A percentile compares a stretch with the other conserved stretches of the same genome.
Conservation (phyloP, 495 filamentous ascomycete species). For the Lasiosphaeris hirsuta region DNA sequence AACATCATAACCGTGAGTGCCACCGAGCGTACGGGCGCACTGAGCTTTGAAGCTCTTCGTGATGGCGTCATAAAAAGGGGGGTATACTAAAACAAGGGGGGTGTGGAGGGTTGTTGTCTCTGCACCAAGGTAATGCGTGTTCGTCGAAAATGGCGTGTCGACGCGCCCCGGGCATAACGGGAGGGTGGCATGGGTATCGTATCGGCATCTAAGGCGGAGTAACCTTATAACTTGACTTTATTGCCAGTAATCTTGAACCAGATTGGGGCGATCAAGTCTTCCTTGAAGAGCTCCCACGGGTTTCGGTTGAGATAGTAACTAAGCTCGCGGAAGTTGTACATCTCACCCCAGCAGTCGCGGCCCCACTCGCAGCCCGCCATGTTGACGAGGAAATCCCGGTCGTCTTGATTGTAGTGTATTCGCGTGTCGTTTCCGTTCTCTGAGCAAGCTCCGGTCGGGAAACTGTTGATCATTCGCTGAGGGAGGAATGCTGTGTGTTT, state of each 20-base stretch:
- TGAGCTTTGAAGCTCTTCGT: not conserved
- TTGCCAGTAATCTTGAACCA: slow-evolving; percentile 55
- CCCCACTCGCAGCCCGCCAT: slow-evolving; percentile 98
- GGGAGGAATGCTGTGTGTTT: slow-evolving; percentile 84
- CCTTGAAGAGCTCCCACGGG: slow-evolving; percentile 71
- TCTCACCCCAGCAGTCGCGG: slow-evolving; percentile 95
- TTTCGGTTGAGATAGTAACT: slow-evolving; percentile 81
- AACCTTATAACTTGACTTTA: slow-evolving; percentile 46
- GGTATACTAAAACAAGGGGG: slow-evolving; percentile 9
- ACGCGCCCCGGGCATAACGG: not conserved
- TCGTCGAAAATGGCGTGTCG: not conserved
- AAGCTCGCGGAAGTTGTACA: slow-evolving; percentile 86
- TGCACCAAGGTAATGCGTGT: not conserved
- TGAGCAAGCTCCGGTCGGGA: slow-evolving; percentile 80
- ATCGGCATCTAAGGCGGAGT: not conserved
- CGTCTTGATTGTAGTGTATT: slow-evolving; percentile 82
- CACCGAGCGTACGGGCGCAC: not conserved
- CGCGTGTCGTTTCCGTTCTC: slow-evolving; percentile 68
- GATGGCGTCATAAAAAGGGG: slow-evolving; percentile 5
- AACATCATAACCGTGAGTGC: not conserved
- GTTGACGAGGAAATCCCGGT: slow-evolving; percentile 94
- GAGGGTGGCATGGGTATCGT: slow-evolving; percentile 15
- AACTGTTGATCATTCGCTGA: slow-evolving; percentile 91
- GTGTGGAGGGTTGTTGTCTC: not conserved
- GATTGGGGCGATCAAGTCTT: slow-evolving; percentile 50